Conservation (phyloP, 768 basidiomycete genomes). For the Russula virescens region DNA sequence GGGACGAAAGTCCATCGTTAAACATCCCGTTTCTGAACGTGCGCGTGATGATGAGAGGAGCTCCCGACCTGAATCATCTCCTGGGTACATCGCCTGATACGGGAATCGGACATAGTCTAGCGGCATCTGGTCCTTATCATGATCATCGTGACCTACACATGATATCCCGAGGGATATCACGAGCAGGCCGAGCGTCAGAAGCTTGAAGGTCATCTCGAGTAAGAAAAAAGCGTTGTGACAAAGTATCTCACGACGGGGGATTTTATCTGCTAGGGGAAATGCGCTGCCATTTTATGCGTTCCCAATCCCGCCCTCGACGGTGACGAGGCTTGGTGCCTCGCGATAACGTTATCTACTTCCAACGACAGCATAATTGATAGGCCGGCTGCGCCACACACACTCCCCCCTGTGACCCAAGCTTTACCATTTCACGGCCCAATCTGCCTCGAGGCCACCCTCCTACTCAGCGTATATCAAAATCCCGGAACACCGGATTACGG, state of each 20-base stretch:
- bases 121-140: conserved; percentile 50
- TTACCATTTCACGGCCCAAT: too few relatives aligned
- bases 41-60: background rate
- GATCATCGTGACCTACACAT: conserved; percentile 34
- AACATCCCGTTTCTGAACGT: background rate
- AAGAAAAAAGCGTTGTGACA: background rate
- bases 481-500: too few relatives aligned
- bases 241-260: too few relatives aligned
- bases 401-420: background rate
- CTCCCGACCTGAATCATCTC: conserved; percentile 49
- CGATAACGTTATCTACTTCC: background rate
- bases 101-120: conserved; percentile 64
- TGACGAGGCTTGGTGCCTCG: too few relatives aligned
- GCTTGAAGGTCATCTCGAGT: background rate
- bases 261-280: too few relatives aligned
- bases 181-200: background rate
- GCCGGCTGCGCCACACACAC: background rate
- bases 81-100: conserved; percentile 51
- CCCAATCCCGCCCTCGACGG: background rate
- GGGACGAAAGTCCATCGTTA: background rate
- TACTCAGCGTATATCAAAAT: too few relatives aligned
- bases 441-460: too few relatives aligned
- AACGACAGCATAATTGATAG: background rate
- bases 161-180: conserved; percentile 13
- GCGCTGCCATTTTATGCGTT: background rate